Evolutionary conservation across 139 green algal species (phyloP).

Genomic region (Pseudopediastrum boryanum): DNA sequence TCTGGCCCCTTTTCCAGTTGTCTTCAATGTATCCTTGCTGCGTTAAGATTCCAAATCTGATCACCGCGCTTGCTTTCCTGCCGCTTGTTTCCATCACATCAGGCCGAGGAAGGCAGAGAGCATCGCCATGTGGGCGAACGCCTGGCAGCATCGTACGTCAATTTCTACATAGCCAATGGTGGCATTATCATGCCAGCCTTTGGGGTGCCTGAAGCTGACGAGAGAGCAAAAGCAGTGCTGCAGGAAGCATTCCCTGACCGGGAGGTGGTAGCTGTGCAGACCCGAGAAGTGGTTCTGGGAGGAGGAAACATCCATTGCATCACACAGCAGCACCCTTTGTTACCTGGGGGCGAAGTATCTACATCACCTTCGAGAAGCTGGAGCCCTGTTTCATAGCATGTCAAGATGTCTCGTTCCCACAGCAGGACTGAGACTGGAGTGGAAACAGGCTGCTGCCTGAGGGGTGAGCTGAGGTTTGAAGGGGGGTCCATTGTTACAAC

Average conservation of each 20-base stretch:
- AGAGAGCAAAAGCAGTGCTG: constrained; percentile 39
- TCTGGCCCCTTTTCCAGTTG: background rate
- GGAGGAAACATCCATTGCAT: constrained; percentile 81
- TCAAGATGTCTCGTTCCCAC: too few relatives aligned
- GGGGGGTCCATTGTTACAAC: too few relatives aligned
- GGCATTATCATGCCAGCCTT: constrained; percentile 32
- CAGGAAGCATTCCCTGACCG: constrained; percentile 54
- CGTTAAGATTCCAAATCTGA: too few relatives aligned
- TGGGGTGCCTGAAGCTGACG: constrained; percentile 23
- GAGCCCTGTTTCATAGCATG: too few relatives aligned
- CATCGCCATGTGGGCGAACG: constrained; percentile 6
- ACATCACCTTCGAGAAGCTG: too few relatives aligned
- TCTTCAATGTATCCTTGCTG: too few relatives aligned
- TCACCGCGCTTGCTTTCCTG: too few relatives aligned
- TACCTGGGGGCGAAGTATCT: too few relatives aligned
- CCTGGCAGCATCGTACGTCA: constrained; percentile 25
- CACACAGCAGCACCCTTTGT: constrained; percentile 44
- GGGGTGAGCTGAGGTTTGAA: too few relatives aligned
- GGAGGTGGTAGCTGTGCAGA: constrained; percentile 62
- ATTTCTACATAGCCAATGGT: constrained; percentile 38
- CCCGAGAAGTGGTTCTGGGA: constrained; percentile 69
- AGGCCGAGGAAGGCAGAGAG: background rate
- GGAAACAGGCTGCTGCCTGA: too few relatives aligned
- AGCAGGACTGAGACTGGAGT: too few relatives aligned
- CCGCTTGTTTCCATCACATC: background rate